Percentiles rank a stretch among this genome's conserved stretches.
phyloP scores from a whole-genome alignment of 83 land plant species.

The Larix sibirica region DNA sequence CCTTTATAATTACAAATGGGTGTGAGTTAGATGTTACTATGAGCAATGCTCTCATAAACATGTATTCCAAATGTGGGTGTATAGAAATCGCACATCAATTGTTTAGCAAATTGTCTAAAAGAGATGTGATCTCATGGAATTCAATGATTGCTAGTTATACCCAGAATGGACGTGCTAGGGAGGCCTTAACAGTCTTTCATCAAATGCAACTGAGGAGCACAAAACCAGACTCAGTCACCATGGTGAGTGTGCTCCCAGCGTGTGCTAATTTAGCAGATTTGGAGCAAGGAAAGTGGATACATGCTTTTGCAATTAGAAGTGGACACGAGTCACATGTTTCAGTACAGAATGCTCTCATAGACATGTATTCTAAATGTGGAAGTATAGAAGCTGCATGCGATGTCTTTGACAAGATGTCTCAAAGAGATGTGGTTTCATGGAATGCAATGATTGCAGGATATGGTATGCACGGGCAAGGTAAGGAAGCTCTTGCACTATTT shows the following conservation, averaged over 20 bases:
- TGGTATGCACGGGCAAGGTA: slow-evolving; percentile 39
- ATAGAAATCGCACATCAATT: slow-evolving; percentile 24
- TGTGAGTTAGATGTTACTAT: no score
- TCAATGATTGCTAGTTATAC: slow-evolving; percentile 49
- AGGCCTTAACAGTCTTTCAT: slow-evolving; percentile 25
- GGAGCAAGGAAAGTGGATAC: slow-evolving; percentile 51
- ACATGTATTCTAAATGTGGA: slow-evolving; percentile 65
- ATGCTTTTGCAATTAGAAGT: slow-evolving; percentile 41
- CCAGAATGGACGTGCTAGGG: slow-evolving; percentile 27
- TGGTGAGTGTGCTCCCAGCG: slow-evolving; percentile 34
- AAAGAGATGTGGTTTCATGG: slow-evolving; percentile 43
- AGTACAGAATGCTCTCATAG: slow-evolving; percentile 51
- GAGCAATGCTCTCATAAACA: no score
- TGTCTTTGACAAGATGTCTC: slow-evolving; percentile 24
- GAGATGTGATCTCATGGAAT: slow-evolving; percentile 45
- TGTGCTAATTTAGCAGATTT: slow-evolving; percentile 42
- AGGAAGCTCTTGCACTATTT: slow-evolving; percentile 33
- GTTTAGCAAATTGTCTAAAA: slow-evolving; percentile 36
- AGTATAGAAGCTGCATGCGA: slow-evolving; percentile 24
- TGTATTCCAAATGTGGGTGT: slow-evolving; percentile 13
- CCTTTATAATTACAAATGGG: no score
- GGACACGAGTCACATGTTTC: slow-evolving; percentile 28
- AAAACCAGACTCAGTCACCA: slow-evolving; percentile 34
- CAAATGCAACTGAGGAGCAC: slow-evolving; percentile 33
- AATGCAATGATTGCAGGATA: slow-evolving; percentile 54